Evolutionary conservation across 2,329 filamentous ascomycete species (phyloP).

Genomic region (Fusarium sp.): DNA sequence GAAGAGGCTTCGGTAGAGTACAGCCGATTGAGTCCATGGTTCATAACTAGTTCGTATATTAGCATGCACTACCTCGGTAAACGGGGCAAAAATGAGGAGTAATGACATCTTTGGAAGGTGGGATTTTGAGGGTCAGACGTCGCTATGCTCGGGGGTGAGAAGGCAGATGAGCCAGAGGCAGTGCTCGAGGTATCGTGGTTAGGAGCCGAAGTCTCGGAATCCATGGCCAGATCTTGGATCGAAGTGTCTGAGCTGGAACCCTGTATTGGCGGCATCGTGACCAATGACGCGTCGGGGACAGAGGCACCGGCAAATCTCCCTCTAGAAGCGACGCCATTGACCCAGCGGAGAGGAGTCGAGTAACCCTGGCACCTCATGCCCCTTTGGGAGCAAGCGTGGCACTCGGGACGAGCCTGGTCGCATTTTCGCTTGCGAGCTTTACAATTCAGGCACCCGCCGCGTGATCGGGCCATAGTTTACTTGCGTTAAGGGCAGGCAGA

Average conservation of each 20-base stretch:
- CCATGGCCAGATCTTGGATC: background rate
- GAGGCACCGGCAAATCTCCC: constrained; percentile 44
- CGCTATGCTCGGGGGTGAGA: constrained; percentile 22
- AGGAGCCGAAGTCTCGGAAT: constrained; percentile 15
- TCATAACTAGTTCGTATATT: constrained; percentile 33
- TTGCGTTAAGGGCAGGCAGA: background rate
- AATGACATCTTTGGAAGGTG: constrained; percentile 38
- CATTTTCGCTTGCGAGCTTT: constrained; percentile 47
- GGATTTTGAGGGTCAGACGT: constrained; percentile 25
- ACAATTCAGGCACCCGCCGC: constrained; percentile 47
- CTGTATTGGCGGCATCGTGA: background rate
- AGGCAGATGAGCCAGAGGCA: constrained; percentile 5
- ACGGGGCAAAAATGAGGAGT: constrained; percentile 3
- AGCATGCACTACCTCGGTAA: constrained; percentile 12
- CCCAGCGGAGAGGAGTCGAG: constrained; percentile 41
- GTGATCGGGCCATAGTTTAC: constrained; percentile 40
- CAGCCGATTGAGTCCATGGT: constrained; percentile 36
- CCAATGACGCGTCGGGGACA: constrained; percentile 29
- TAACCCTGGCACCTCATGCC: constrained; percentile 44
- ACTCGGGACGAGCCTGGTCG: constrained; percentile 42
- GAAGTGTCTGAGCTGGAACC: background rate
- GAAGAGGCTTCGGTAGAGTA: constrained; percentile 42
- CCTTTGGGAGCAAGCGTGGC: constrained; percentile 37
- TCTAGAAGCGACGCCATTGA: constrained; percentile 45
- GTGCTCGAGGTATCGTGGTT: constrained; percentile 27